These are phyloP conservation scores for Ascocoryne sarcoides DNA, from an alignment of 2,329 filamentous ascomycete species.

Conservation along the genomic window DNA sequence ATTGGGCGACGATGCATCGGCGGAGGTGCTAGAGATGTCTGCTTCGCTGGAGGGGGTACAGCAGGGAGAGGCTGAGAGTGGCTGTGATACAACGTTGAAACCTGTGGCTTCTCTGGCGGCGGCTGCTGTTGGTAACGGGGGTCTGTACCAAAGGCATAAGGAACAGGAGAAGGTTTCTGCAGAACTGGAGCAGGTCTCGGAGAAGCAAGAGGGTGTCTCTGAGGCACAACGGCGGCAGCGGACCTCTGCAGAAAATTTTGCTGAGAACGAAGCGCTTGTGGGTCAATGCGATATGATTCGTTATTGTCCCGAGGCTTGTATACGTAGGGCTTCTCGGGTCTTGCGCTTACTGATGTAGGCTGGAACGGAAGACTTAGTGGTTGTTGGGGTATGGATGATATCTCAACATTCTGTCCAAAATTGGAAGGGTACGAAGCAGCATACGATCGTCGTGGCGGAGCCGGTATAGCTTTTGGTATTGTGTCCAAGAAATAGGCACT, in stretches of 20 bases:
- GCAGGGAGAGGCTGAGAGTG: not conserved
- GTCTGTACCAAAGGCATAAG: constrained; percentile 26
- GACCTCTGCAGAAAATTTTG: constrained; percentile 28
- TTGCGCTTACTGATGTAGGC: constrained; percentile 18
- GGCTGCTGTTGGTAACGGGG: constrained; percentile 17
- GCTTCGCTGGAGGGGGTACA: constrained; percentile 3
- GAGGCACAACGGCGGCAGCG: too few relatives aligned
- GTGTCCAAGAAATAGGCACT: constrained; percentile 68
- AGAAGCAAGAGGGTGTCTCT: too few relatives aligned
- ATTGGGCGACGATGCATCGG: constrained; percentile 13
- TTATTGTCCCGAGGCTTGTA: constrained; percentile 38
- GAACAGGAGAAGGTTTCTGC: constrained; percentile 20
- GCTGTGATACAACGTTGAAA: not conserved
- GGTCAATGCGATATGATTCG: constrained; percentile 25
- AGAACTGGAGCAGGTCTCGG: too few relatives aligned
- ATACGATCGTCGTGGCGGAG: constrained; percentile 30
- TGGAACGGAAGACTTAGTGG: constrained; percentile 21
- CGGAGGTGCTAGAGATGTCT: constrained; percentile 9
- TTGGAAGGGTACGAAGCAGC: constrained; percentile 26
- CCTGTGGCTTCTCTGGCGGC: not conserved
- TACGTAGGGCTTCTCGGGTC: constrained; percentile 41
- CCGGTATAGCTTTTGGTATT: constrained; percentile 44
- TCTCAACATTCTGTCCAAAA: constrained; percentile 17
- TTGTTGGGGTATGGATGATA: constrained; percentile 26
- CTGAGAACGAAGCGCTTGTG: constrained; percentile 27